Percentiles rank a stretch among this genome's conserved stretches.
These are phyloP conservation scores for Aspergillus saccharolyticus DNA, from an alignment of 495 filamentous ascomycete genomes.

Conservation along the genomic window DNA sequence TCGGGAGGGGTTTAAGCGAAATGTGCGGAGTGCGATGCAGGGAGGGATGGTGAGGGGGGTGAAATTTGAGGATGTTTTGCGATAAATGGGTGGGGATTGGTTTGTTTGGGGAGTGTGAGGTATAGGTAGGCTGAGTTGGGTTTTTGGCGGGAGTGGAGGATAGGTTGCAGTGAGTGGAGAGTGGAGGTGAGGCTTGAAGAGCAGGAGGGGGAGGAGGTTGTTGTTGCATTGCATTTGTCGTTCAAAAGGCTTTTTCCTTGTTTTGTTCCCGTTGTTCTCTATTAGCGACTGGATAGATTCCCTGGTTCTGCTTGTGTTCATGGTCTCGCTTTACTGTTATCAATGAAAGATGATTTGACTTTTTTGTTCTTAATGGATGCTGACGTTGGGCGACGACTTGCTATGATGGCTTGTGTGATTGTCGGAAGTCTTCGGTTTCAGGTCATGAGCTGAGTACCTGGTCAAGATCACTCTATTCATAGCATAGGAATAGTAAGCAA, in stretches of 20 bases:
- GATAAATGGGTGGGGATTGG: neutral
- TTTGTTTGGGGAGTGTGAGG: neutral
- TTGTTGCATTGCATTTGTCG: conserved; percentile 14
- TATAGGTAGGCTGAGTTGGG: neutral
- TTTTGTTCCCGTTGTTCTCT: too few relatives aligned
- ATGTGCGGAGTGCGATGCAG: conserved; percentile 76
- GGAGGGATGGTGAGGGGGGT: conserved; percentile 72
- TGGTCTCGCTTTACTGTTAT: too few relatives aligned
- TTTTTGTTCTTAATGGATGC: too few relatives aligned
- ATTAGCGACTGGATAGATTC: conserved; percentile 29
- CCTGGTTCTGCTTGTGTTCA: conserved; percentile 7
- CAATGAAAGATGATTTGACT: too few relatives aligned
- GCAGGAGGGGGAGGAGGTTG: neutral
- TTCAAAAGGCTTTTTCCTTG: too few relatives aligned
- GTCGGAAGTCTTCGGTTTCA: too few relatives aligned
- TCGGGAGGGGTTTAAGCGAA: conserved; percentile 82
- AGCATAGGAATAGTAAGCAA: too few relatives aligned
- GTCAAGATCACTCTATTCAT: too few relatives aligned
- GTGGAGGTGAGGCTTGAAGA: too few relatives aligned
- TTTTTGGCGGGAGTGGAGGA: neutral
- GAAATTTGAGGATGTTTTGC: conserved; percentile 68
- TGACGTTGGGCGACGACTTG: too few relatives aligned
- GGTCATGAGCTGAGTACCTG: too few relatives aligned
- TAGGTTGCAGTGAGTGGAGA: neutral
- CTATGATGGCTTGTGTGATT: too few relatives aligned